Evolutionary conservation across 2,329 filamentous ascomycete genomes (phyloP), one percentile per base, ranked within the genome.

Genomic region (Cordyceps tenuipes): DNA sequence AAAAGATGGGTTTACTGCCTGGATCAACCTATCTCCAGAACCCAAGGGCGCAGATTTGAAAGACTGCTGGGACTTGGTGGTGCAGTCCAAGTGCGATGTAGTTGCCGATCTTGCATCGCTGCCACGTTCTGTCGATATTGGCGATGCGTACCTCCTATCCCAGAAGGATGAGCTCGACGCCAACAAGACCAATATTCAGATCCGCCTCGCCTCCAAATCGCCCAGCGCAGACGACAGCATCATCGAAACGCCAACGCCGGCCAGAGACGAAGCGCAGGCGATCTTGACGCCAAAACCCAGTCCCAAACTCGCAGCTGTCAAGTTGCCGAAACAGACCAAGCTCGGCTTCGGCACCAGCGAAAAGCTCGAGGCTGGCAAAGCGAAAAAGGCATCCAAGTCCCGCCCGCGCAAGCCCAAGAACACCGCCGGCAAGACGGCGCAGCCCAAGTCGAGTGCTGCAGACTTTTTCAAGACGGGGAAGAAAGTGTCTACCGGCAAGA

Each of bases 51-150:
- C 84, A 64, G 91, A 97, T 61, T 87, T 97, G 64, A 92, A 93
- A 69, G 88, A 95, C 64, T 91, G 90, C 68, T 99, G 92, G 88
- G 94, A 99, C 72, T 76, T 97, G 62, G 85, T 97, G 19, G 88
- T 99, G 41, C 86, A 85, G 64, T 92, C 91, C 21, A 88, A 89
- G 67, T 94, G 90, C 69, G 94, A 99, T 70, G 86, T 91, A 64
- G 88, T 99, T 44, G 94, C 94, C 21, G 81, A 81, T 53, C 77
- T 91, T 44, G 88, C 86, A 17, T 83, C 83, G 23, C 72, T 88
- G 29, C 83, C 84, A 5, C 81, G 71, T 17, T 86, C 82, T 79
- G 69, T 70, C 64, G 76, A 79, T 63, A 79, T 82, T 60, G 81
- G 81, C 21, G 73, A 78, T 44, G 78, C 79, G 49, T 77, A 77